Evolutionary conservation across 148 eudicot species (phyloP).

Genomic region (Amaranthus cruentus): DNA sequence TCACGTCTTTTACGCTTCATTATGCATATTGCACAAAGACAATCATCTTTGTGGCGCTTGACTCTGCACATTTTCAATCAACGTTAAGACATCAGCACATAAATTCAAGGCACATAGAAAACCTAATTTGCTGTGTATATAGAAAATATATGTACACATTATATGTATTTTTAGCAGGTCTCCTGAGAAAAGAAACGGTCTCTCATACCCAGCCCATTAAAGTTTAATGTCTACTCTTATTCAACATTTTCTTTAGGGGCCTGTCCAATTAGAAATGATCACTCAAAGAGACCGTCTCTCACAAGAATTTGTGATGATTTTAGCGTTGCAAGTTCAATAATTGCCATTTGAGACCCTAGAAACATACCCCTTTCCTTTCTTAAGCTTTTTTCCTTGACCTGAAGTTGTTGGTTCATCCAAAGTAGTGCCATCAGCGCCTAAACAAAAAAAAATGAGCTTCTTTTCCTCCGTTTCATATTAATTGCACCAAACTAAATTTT

Average conservation of each 20-base stretch:
- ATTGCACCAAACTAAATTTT: no score
- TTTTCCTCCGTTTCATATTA: no score
- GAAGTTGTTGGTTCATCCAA: slow-evolving; percentile 48
- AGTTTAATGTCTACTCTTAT: no score
- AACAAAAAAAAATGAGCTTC: no score
- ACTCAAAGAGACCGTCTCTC: background rate
- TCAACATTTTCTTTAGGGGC: no score
- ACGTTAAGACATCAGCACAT: slow-evolving; percentile 5
- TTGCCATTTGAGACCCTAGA: background rate
- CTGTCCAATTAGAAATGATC: no score
- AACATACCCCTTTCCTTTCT: slow-evolving; percentile 71
- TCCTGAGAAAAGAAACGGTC: no score
- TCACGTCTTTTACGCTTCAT: slow-evolving; percentile 96
- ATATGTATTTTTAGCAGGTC: no score
- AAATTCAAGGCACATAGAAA: background rate
- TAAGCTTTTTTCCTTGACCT: slow-evolving; percentile 51
- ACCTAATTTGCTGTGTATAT: no score
- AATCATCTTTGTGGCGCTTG: slow-evolving; percentile 88
- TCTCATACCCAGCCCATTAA: no score
- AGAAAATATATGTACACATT: no score
- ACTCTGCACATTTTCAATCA: slow-evolving; percentile 38
- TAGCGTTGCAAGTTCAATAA: background rate
- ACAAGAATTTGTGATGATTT: background rate
- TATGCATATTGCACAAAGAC: slow-evolving; percentile 92
- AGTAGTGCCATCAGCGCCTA: slow-evolving; percentile 50